Conservation (phyloP, 257 asterid species). For the Solanum chmielewskii region DNA sequence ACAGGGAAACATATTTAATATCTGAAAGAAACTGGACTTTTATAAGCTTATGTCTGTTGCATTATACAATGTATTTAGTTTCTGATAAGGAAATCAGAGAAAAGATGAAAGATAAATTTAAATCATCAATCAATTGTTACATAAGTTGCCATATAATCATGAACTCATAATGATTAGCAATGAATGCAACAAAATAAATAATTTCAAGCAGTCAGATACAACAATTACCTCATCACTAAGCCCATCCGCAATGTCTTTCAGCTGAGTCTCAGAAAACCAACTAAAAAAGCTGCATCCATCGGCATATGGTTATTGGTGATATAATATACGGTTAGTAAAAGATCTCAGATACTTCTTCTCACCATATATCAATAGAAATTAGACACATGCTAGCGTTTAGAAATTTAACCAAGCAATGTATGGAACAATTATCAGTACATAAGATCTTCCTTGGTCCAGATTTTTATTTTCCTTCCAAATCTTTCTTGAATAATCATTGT, state of each 20-base stretch:
- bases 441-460: not conserved
- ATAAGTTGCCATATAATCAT: not conserved
- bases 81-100: not conserved
- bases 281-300: constrained; percentile 42
- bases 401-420: not conserved
- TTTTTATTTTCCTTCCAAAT: not conserved
- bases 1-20: not conserved
- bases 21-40: not conserved
- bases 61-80: not conserved
- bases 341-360: not conserved
- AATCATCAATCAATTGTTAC: not conserved
- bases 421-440: not conserved
- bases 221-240: constrained; percentile 36
- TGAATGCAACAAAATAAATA: not conserved
- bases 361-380: not conserved
- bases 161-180: not conserved
- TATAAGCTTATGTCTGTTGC: not conserved
- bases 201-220: not conserved
- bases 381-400: not conserved
- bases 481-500: not conserved
- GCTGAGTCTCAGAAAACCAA: constrained; percentile 44
- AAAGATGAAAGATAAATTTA: not conserved
- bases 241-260: constrained; percentile 18
- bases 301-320: constrained; percentile 2
- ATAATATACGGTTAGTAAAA: not conserved